Conservation (phyloP, 2,329 filamentous ascomycete species). For the Neofusicoccum parvum region DNA sequence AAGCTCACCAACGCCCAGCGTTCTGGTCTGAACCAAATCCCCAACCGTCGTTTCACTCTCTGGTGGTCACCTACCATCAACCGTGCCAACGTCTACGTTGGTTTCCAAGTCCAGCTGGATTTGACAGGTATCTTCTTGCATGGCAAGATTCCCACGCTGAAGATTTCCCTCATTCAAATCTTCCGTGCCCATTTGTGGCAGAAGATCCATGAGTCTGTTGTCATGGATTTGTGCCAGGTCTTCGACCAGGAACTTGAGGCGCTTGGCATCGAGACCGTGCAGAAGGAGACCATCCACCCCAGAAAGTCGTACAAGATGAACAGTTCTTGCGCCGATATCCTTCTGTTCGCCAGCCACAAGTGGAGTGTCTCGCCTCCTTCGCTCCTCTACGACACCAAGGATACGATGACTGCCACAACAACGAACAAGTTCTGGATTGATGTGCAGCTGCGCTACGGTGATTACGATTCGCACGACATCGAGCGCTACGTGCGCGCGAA, state of each 20-base stretch:
- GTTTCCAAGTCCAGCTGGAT: conserved; percentile 98
- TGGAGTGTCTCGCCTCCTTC: conserved; percentile 97
- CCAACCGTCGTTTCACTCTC: conserved; percentile 95
- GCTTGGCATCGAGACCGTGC: conserved; percentile 92
- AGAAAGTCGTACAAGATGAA: conserved; percentile 99
- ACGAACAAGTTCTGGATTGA: conserved; percentile 99
- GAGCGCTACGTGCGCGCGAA: conserved; percentile 97
- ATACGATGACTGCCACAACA: conserved; percentile 87
- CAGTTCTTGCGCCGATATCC: conserved; percentile 95
- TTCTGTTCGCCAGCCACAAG: conserved; percentile 96
- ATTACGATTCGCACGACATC: conserved; percentile 99
- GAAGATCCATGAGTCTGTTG: conserved; percentile 97
- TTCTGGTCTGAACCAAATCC: conserved; percentile 96
- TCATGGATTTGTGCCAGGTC: conserved; percentile 98
- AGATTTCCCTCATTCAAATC: conserved; percentile 98
- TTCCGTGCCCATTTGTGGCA: conserved; percentile 99
- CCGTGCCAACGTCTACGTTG: conserved; percentile 94
- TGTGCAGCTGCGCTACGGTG: conserved; percentile 92
- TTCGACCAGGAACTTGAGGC: conserved; percentile 97
- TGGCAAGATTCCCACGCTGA: conserved; percentile 96
- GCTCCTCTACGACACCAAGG: conserved; percentile 92
- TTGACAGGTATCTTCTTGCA: conserved; percentile 98
- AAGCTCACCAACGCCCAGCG: conserved; percentile 97
- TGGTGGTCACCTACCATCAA: conserved; percentile 94
- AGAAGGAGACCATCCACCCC: conserved; percentile 98